These are phyloP conservation scores for Fusarium verticillioides DNA, from an alignment of 2,329 filamentous ascomycete species.

Conservation along the genomic window DNA sequence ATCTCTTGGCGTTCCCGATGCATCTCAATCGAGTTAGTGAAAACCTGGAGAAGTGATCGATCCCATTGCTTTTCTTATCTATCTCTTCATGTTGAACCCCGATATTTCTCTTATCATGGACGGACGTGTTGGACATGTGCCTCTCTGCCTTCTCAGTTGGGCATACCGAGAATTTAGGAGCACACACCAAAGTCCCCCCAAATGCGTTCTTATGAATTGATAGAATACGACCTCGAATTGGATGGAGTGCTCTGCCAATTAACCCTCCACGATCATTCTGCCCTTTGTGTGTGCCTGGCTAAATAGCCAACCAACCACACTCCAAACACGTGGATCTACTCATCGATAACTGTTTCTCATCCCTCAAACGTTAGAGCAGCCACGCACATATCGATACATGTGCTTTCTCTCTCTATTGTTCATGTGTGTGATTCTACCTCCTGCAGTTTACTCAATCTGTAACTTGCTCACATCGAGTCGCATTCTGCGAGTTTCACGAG, in stretches of 20 bases:
- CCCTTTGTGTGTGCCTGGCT: conserved; percentile 7
- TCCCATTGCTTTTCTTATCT: conserved; percentile 11
- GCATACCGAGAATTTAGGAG: conserved; percentile 16
- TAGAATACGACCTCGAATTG: neutral
- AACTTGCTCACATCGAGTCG: neutral
- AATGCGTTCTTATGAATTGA: neutral
- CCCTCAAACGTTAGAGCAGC: conserved; percentile 9
- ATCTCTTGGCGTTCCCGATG: conserved; percentile 24
- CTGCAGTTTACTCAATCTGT: conserved; percentile 4
- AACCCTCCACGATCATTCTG: conserved; percentile 1
- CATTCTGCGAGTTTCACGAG: neutral
- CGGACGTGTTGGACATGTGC: conserved; percentile 11
- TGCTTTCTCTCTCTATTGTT: neutral
- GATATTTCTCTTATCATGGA: conserved; percentile 17
- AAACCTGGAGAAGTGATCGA: conserved; percentile 24
- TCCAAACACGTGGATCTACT: conserved; percentile 37
- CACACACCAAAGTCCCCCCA: conserved; percentile 5
- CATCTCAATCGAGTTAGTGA: conserved; percentile 22
- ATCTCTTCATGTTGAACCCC: neutral
- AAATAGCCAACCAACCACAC: conserved; percentile 15
- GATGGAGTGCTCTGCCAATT: neutral
- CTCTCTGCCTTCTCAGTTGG: conserved; percentile 17
- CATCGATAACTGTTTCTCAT: conserved; percentile 19
- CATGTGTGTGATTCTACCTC: neutral
- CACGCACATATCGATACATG: conserved; percentile 6